These are phyloP conservation scores for Cochlearia excelsa DNA, from an alignment of 345 rosid genomes.

Conservation along the genomic window DNA sequence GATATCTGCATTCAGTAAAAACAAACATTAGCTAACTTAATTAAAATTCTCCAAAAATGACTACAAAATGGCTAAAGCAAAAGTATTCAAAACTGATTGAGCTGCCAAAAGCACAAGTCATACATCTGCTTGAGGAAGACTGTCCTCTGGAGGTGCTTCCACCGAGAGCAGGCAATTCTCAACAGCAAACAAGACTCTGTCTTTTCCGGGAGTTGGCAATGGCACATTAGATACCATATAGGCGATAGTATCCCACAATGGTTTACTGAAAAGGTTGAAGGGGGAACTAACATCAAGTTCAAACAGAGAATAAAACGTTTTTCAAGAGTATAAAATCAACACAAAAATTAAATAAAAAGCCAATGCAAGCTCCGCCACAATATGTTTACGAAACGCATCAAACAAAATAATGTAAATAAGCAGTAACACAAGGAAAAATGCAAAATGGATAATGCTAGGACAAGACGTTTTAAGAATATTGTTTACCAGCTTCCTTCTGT, in stretches of 20 bases:
- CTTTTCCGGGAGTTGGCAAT: conserved; percentile 91
- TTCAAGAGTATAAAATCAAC: conserved; percentile 10
- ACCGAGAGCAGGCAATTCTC: conserved; percentile 81
- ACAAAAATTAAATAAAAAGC: conserved; percentile 7
- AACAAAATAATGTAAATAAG: conserved; percentile 9
- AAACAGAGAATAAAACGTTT: conserved; percentile 6
- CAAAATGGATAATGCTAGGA: neutral
- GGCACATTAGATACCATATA: conserved; percentile 78
- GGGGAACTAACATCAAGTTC: conserved; percentile 33
- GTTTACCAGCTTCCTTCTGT: conserved; percentile 80
- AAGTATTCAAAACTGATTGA: conserved; percentile 20
- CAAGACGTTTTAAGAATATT: conserved; percentile 1
- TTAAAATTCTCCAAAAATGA: conserved; percentile 1
- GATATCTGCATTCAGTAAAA: conserved; percentile 69
- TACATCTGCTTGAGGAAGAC: conserved; percentile 96
- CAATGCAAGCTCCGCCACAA: conserved; percentile 10
- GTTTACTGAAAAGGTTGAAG: conserved; percentile 74
- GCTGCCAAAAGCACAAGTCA: conserved; percentile 28
- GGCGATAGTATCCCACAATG: conserved; percentile 82
- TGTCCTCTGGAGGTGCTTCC: conserved; percentile 90
- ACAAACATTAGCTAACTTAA: conserved; percentile 14
- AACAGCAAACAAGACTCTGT: conserved; percentile 81
- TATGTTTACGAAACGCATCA: conserved; percentile 3
- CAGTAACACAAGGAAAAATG: neutral
- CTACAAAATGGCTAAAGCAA: conserved; percentile 9